Base-by-base conservation (phyloP, 495 filamentous ascomycete species). In the Astrothelium subdiscretum region DNA sequence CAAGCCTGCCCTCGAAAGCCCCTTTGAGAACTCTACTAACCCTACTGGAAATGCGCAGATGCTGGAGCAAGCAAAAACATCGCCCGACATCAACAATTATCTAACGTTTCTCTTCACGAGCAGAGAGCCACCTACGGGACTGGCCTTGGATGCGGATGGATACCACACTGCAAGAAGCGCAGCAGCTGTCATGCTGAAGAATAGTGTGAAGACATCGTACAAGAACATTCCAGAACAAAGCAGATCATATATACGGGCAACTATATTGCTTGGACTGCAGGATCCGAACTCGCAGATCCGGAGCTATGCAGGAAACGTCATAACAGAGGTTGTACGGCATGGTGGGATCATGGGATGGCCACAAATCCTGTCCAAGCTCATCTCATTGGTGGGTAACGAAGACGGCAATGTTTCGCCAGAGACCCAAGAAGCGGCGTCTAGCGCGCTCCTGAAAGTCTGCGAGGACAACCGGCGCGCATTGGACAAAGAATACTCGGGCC, bases 21-120 rank as follows among this genome's bases (percentile, higher is more conserved):
- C 26, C 22, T 58, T 26, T 10, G 27, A 31, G 20, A 26, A 22
- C 6, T 31, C 57, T 5, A 35, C 32, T 42, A 31, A 52, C 20
- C 8, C 26, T 31, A 57, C 31, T n/a, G 18, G 20, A 26, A 18
- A 2, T 62, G 18, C 18, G 29, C 22, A 98, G 94, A 95, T 97
- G 91, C 89, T 99, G 67, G 80, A 84, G 60, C 88, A 95, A 79
- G 94, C 95, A 38, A 92, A 91, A 72, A 77, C 83, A 15, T 95
- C 86, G 18, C 92, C 92, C 10, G 92, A 97, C 73, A 90, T 97
- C 79, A 89, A 92, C 75, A 97, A 97, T 74, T 99, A 99, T 72
- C 83, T 99, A 57, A 87, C 90, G 58, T 97, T 91, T 71, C 81
- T 99, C 22, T 88, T 95, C 72, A 89, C 87, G 57, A 90, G 85